Evolutionary conservation across 257 asterid species (phyloP).

Genomic region (Paulownia fortunei): DNA sequence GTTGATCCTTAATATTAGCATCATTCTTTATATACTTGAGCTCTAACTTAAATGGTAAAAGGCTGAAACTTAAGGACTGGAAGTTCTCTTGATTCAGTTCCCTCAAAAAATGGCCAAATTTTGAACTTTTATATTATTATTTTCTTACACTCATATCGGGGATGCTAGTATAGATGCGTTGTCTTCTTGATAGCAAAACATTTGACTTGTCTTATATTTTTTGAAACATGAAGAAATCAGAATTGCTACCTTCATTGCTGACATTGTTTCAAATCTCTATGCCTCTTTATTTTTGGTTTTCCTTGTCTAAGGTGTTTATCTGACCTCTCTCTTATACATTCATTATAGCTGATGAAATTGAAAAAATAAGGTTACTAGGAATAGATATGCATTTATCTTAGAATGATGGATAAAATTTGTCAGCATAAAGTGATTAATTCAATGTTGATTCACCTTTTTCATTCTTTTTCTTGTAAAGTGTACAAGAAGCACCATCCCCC

Average conservation of each 20-base stretch:
- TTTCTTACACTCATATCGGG: neutral
- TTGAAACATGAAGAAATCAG: neutral
- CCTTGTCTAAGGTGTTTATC: neutral
- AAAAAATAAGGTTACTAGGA: neutral
- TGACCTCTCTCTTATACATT: neutral
- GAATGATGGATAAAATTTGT: neutral
- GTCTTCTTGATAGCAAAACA: neutral
- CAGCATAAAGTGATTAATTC: neutral
- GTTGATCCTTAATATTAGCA: too few relatives aligned
- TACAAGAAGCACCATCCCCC: constrained; percentile 99
- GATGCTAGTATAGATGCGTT: neutral
- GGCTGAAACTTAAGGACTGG: neutral
- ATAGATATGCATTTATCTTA: neutral
- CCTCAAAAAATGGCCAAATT: neutral
- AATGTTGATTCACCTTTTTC: constrained; percentile 23
- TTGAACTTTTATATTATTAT: too few relatives aligned
- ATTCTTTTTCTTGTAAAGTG: constrained; percentile 42
- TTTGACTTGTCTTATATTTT: neutral
- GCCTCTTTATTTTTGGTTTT: too few relatives aligned
- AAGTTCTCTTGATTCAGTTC: neutral
- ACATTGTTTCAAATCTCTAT: neutral
- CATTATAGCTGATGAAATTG: constrained; percentile 12
- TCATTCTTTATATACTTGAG: neutral
- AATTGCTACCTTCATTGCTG: neutral
- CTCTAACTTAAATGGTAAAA: neutral